Base-by-base conservation (phyloP, 23 red algal genomes). In the Agarophyton chilense region DNA sequence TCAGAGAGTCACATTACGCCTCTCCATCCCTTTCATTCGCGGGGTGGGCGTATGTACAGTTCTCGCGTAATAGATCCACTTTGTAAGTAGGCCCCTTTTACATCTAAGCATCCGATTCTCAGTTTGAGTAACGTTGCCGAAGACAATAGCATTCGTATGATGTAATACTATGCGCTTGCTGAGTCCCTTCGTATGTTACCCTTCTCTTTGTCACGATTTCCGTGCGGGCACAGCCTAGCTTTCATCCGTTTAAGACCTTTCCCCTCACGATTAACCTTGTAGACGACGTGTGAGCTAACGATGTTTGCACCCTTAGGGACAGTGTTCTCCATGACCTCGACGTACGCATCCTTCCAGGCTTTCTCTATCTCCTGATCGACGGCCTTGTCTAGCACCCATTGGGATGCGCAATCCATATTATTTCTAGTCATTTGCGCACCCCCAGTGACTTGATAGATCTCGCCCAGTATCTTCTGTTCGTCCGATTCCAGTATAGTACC, bases 171-270 rank as follows among this genome's bases (percentile, higher is more conserved):
- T 31, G 79, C 79, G 55, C 24, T 62, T 28, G 79, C 18, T n/a
- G 79, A 83, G 66, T 67, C 56, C 5, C 35, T 44, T 17, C 38
- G 17, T 6, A 83, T 83, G 28, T 65, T 83, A 4, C 13, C 36
- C 33, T 83, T 88, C 52, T 86, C 65, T 67, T 45, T 86, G 41
- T 86, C 81, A 16, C 34, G 35, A 39, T 86, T 86, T n/a, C 84
- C 84, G 54, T 77, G 84, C 7, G 84, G 84, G 39, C 84, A 88
- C 22, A 88, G 36, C 21, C 84, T 88, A 6, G 84, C 84, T 50
- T 88, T 88, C 2, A 88, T 32, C 19, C 50, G 8, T 49, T 77
- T 88, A 18, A 41, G 43, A 11, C 66, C 68, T 58, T 88, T 88
- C 56, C 77, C 84, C 51, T 75, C 67, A 8, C 40, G 28, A 33